Evolutionary conservation across 805 yeast species (phyloP).

Genomic region (Myxozyma mucilagina): DNA sequence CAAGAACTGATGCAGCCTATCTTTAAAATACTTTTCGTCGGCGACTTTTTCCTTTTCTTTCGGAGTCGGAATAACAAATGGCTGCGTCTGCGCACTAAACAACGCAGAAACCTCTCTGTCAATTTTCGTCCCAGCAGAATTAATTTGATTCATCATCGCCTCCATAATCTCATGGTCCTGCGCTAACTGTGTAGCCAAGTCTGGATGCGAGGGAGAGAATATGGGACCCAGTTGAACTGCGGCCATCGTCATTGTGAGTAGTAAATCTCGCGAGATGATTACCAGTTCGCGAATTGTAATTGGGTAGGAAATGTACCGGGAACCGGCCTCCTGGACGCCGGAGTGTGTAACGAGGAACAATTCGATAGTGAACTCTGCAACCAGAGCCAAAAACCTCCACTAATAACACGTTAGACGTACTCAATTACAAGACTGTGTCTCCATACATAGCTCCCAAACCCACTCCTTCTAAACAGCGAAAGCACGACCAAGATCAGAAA

Average conservation of each 20-base stretch:
- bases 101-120: conserved; percentile 7
- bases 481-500: conserved; percentile 24
- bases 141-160: not conserved
- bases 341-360: conserved; percentile 34
- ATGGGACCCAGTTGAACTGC: conserved; percentile 34
- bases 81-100: conserved; percentile 15
- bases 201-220: conserved; percentile 5
- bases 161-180: conserved; percentile 1
- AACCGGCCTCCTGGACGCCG: conserved; percentile 11
- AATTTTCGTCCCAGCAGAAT: not conserved
- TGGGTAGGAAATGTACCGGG: conserved; percentile 23
- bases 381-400: conserved; percentile 35
- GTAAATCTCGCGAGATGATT: conserved; percentile 29
- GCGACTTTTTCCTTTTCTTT: conserved; percentile 8
- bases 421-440: not conserved
- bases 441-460: conserved; percentile 25
- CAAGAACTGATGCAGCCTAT: conserved; percentile 21
- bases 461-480: conserved; percentile 28
- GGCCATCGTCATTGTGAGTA: conserved; percentile 31
- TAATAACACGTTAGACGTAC: not conserved
- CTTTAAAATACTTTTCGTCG: conserved; percentile 28
- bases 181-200: not conserved
- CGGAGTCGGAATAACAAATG: conserved; percentile 16
- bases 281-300: conserved; percentile 29
- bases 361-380: conserved; percentile 32